Conservation (phyloP, 306 rosid genomes). For the Hippophae rhamnoides region DNA sequence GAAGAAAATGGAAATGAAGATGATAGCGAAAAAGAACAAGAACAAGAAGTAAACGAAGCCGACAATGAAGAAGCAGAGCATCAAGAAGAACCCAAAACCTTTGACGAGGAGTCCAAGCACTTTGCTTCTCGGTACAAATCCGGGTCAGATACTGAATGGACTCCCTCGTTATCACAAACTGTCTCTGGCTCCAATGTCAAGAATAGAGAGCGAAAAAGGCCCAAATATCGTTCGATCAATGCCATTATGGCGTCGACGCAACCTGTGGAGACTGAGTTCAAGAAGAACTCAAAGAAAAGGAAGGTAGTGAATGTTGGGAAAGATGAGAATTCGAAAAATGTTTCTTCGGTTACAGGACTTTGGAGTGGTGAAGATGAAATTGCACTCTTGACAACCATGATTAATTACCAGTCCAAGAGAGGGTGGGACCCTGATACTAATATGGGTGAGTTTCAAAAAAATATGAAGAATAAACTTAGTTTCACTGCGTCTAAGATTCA, state of each 20-base stretch:
- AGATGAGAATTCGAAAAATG: constrained; percentile 32
- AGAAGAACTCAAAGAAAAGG: constrained; percentile 21
- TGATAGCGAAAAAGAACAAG: too few species aligned
- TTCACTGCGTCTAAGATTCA: constrained; percentile 26
- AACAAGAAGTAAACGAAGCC: too few species aligned
- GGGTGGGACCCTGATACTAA: constrained; percentile 23
- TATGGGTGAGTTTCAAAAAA: constrained; percentile 23
- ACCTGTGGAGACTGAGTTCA: background rate
- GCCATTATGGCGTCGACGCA: too few species aligned
- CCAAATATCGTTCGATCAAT: too few species aligned
- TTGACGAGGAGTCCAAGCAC: background rate
- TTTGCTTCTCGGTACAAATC: too few species aligned
- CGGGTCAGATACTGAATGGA: too few species aligned
- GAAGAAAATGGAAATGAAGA: too few species aligned
- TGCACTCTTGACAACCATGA: constrained; percentile 30
- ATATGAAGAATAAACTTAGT: constrained; percentile 22
- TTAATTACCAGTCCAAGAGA: constrained; percentile 24
- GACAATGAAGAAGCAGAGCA: too few species aligned
- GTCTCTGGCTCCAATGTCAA: too few species aligned
- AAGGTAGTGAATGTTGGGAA: constrained; percentile 15
- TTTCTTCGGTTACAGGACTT: constrained; percentile 15
- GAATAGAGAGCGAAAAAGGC: too few species aligned
- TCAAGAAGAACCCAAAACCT: too few species aligned
- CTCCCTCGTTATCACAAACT: too few species aligned
- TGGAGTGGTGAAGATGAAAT: constrained; percentile 45